Evolutionary conservation across 768 basidiomycete species (phyloP).

Genomic region (Amanita pallidorosea): DNA sequence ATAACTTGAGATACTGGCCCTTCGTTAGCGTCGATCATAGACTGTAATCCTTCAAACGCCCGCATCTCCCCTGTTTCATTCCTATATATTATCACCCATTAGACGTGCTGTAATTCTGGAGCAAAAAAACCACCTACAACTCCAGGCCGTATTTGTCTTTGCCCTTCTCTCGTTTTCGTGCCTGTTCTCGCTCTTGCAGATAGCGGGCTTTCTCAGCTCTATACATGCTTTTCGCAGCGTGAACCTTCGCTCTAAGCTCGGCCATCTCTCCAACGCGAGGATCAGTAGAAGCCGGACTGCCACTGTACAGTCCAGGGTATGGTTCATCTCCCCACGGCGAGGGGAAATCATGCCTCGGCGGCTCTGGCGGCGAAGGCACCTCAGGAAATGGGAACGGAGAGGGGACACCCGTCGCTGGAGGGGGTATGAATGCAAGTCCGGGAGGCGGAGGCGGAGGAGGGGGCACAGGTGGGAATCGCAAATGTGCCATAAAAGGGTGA

Average conservation of each 20-base stretch:
- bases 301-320: background rate
- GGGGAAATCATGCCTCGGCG: background rate
- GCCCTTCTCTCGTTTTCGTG: slow-evolving; percentile 30
- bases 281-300: background rate
- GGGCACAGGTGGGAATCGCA: background rate
- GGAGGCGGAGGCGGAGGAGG: slow-evolving; percentile 9
- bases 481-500: background rate
- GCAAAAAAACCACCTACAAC: background rate
- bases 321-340: background rate
- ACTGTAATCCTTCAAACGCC: slow-evolving; percentile 2
- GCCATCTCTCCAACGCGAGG: background rate
- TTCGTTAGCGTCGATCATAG: background rate
- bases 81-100: background rate
- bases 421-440: slow-evolving; percentile 9
- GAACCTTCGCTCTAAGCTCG: slow-evolving; percentile 36
- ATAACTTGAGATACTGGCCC: slow-evolving; percentile 24
- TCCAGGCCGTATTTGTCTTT: slow-evolving; percentile 17
- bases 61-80: background rate
- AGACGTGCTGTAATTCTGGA: background rate
- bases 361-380: slow-evolving; percentile 9
- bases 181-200: slow-evolving; percentile 37
- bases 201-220: slow-evolving; percentile 64
- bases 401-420: slow-evolving; percentile 10
- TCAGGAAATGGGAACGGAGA: slow-evolving; percentile 9
- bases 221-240: slow-evolving; percentile 57